phyloP scores from a whole-genome alignment of 305 asterid genomes.

The Stenogyne calaminthoides region DNA sequence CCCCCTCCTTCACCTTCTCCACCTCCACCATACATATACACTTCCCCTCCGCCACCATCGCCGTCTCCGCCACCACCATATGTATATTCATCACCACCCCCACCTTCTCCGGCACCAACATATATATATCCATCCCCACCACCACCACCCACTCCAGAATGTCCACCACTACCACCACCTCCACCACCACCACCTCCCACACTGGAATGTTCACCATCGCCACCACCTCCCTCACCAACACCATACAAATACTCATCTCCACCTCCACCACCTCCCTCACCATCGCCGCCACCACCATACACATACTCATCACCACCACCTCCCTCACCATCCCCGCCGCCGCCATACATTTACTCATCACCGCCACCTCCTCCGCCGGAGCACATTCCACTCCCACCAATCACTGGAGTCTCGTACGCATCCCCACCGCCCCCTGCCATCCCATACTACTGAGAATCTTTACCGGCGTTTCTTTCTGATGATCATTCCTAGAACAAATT shows the following conservation, averaged over 20 bases:
- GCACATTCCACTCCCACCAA: neutral
- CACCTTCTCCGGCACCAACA: conserved; percentile 32
- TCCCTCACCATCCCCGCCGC: conserved; percentile 34
- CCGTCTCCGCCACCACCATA: conserved; percentile 28
- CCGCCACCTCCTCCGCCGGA: conserved; percentile 42
- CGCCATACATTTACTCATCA: conserved; percentile 33
- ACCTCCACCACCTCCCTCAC: conserved; percentile 36
- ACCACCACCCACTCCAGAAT: conserved; percentile 39
- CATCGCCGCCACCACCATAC: conserved; percentile 26
- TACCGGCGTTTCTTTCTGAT: conserved; percentile 22
- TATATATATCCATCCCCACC: conserved; percentile 32
- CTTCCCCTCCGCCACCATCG: conserved; percentile 34
- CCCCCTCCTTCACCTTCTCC: conserved; percentile 67
- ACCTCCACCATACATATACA: conserved; percentile 46
- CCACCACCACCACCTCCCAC: conserved; percentile 37
- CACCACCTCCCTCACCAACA: conserved; percentile 39
- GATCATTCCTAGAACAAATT: conserved; percentile 28
- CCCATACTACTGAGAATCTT: conserved; percentile 60
- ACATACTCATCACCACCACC: conserved; percentile 50
- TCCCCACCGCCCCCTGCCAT: conserved; percentile 90
- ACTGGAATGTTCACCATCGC: neutral
- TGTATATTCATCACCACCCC: conserved; percentile 33
- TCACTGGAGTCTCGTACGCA: conserved; percentile 40
- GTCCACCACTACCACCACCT: conserved; percentile 28
- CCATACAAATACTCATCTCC: conserved; percentile 27